Evolutionary conservation across 1,284 basidiomycete genomes (phyloP), one percentile per base, ranked within the genome.

Genomic region (Ustilago cynodontis): DNA sequence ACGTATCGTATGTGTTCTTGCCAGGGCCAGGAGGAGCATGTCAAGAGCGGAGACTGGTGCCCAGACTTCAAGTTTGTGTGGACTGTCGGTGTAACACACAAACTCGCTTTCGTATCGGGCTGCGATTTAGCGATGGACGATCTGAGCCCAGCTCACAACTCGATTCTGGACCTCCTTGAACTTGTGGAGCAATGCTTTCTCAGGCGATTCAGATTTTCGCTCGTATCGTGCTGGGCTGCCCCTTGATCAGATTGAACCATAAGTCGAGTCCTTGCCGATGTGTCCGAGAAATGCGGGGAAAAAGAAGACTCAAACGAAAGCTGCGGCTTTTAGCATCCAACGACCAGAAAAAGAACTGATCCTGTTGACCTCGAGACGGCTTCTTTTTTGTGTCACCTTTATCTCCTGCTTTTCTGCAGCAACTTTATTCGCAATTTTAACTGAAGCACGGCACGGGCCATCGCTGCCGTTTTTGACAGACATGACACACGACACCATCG

Each of bases 371-470:
- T 51, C 16, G 49, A 39, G 5, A 39, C 11, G 31, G 31, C 31
- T 39, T 6, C 37, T 33, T 52, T 52, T 52, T 52, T 52, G 20
- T 41, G 54, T 26, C 22, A 39, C 37, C 26, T 26, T 59, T 59
- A 29, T 29, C 13, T n/a, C 18, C 39, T 41, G 41, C 43, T 43
- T 58, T 58, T 58, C 43, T 24, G 33, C 35, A 10, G 1, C 37
- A 43, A 1, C 22, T 47, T 58, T 49, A 13, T 24, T 49, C 22
- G 13, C 22, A 49, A 8, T 37, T 22, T 16, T 29, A 49, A 35
- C 26, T 16, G 4, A 49, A 28, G 22, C 20, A 37, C 33, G 20
- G 57, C 47, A 50, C 57, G 57, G 57, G 37, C 54, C 54, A 56
- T 26, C n/a, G 13, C 26, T 13, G 47, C 47, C 14, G 28, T 14